Base-by-base conservation (phyloP, 176 grass and related monocot genomes). In the Oryza nivara region DNA sequence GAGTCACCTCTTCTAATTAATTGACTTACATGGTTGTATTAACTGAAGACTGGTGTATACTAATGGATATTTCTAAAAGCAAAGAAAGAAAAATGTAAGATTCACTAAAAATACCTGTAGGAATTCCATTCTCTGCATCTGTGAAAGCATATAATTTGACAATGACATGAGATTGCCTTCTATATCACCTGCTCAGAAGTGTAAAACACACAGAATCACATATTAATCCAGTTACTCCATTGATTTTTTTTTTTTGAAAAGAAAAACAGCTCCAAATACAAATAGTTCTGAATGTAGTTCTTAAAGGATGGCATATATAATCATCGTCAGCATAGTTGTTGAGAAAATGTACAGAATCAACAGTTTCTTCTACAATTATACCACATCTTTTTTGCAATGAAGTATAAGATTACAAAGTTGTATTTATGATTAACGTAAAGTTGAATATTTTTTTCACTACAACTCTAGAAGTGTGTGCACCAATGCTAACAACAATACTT, bases 101-200 rank as follows among this genome's bases (percentile, higher is more conserved):
- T 20, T 41, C 1, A 72, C 2, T 48, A 72, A 84, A 77, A 81
- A 40, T 19, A 95, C 90, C 92, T 95, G 87, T 72, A 95, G 54
- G 64, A 88, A 82, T 56, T 95, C 82, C 79, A 92, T 77, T 68
- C 77, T 86, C 82, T 88, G 82, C 77, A 79, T 85, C 60, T 92
- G 92, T 9, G 76, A 88, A 45, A 67, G n/a, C 56, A 92, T 86
- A 89, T 76, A 92, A 80, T 64, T 88, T 72, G 83, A 88, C 67
- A 95, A 79, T 26, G 78, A 63, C 47, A 61, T 84, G 22, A 95
- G 72, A 64, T 85, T 86, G 76, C 22, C 68, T 68, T 95, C 93
- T 54, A 92, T 64, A 84, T 88, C 85, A 83, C 74, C 82, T 85
- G 73, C 15, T 14, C 73, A 75, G 48, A n/a, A 54, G 65, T 44